Conservation (phyloP, 2,329 filamentous ascomycete species). For the Daldinia eschscholtzii region DNA sequence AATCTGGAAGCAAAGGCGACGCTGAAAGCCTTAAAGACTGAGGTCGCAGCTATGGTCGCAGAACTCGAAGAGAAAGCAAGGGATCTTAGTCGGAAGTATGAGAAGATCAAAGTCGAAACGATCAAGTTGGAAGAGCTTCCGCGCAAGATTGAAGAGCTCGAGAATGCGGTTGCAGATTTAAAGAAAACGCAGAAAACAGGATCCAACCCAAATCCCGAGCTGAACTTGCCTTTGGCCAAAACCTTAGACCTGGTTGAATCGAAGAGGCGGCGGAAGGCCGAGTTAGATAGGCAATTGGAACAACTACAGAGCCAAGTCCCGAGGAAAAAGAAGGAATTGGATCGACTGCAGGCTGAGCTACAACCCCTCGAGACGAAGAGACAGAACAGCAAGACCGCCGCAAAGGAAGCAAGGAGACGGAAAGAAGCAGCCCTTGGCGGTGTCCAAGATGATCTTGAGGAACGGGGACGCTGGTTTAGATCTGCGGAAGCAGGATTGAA, state of each 20-base stretch:
- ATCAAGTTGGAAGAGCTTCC: constrained; percentile 65
- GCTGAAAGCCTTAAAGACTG: constrained; percentile 83
- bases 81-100: constrained; percentile 68
- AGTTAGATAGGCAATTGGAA: constrained; percentile 74
- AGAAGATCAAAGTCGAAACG: constrained; percentile 63
- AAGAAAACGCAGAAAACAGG: constrained; percentile 56
- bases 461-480: constrained; percentile 80
- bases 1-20: constrained; percentile 79
- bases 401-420: constrained; percentile 76
- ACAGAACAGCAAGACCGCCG: constrained; percentile 73
- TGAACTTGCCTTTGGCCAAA: constrained; percentile 69
- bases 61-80: constrained; percentile 76
- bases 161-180: constrained; percentile 62
- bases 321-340: constrained; percentile 74
- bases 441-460: constrained; percentile 79
- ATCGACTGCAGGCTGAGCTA: constrained; percentile 76
- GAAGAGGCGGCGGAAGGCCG: constrained; percentile 64
- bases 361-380: constrained; percentile 76
- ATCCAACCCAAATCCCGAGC: constrained; percentile 57
- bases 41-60: constrained; percentile 78
- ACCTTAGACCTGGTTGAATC: constrained; percentile 67
- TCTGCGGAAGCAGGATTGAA: constrained; percentile 74
- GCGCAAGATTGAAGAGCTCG: constrained; percentile 61
- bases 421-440: constrained; percentile 75
- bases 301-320: constrained; percentile 71